Conservation (phyloP, 371 early-diverging fungal species). For the Mortierella polycephala region DNA sequence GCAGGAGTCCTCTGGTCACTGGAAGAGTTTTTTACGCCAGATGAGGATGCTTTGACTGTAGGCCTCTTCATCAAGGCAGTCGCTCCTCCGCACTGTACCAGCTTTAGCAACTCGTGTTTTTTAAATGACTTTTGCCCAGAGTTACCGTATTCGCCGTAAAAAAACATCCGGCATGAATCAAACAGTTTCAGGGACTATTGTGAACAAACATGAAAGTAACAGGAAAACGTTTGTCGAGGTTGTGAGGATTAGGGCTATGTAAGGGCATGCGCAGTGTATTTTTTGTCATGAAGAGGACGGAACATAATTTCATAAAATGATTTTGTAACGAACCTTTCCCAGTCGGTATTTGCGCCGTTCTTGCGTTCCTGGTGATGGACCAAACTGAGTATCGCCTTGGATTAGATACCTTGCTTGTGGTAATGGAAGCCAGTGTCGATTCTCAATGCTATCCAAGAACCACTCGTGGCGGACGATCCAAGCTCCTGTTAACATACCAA, state of each 20-base stretch:
- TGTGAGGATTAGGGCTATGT: too few relatives aligned
- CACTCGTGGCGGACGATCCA: constrained; percentile 45
- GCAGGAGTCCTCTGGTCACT: neutral
- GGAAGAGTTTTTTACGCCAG: neutral
- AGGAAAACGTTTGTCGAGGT: neutral
- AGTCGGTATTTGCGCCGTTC: constrained; percentile 18
- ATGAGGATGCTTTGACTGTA: neutral
- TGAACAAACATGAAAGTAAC: neutral
- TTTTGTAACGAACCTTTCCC: constrained; percentile 5
- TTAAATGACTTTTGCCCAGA: constrained; percentile 21
- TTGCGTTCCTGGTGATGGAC: constrained; percentile 33
- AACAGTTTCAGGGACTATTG: constrained; percentile 31
- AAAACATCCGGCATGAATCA: constrained; percentile 36
- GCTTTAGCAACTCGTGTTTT: constrained; percentile 28
- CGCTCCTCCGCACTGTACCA: constrained; percentile 35
- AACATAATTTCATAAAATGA: neutral
- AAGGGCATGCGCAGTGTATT: too few relatives aligned
- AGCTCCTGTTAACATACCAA: constrained; percentile 24
- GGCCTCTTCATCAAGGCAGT: constrained; percentile 23
- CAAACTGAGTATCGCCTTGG: constrained; percentile 41
- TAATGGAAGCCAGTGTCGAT: constrained; percentile 20
- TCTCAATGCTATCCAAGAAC: constrained; percentile 35
- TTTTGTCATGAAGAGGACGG: too few relatives aligned
- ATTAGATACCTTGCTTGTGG: constrained; percentile 21
- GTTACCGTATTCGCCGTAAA: constrained; percentile 34